phyloP scores from a whole-genome alignment of 1,284 basidiomycete species.

The Ceratobasidium sp. region DNA sequence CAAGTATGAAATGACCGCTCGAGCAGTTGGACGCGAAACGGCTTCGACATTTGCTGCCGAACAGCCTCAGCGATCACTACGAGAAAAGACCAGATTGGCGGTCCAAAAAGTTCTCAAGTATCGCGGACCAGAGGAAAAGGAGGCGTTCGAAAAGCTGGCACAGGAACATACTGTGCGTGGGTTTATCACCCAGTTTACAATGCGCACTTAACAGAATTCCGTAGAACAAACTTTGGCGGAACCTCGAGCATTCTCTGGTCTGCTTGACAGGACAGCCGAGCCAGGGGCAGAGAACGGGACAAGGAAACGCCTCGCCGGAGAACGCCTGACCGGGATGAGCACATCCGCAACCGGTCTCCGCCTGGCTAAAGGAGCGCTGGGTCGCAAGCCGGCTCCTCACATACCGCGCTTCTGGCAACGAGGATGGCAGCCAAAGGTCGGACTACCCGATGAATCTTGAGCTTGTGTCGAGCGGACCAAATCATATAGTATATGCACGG shows the following conservation, averaged over 20 bases:
- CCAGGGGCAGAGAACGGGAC: slow-evolving; percentile 13
- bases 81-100: slow-evolving; percentile 48
- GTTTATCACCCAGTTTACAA: slow-evolving; percentile 40
- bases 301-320: slow-evolving; percentile 46
- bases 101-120: slow-evolving; percentile 51
- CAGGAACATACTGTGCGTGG: slow-evolving; percentile 51
- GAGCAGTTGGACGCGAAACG: slow-evolving; percentile 81
- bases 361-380: slow-evolving; percentile 48
- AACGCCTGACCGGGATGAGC: slow-evolving; percentile 48
- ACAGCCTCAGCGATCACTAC: slow-evolving; percentile 40
- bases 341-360: slow-evolving; percentile 47
- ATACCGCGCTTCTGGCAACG: slow-evolving; percentile 23
- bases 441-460: slow-evolving; percentile 3
- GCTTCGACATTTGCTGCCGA: slow-evolving; percentile 46
- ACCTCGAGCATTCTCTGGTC: slow-evolving; percentile 43
- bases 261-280: slow-evolving; percentile 34
- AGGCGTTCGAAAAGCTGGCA: slow-evolving; percentile 49
- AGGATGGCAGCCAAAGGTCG: slow-evolving; percentile 32
- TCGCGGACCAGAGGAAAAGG: slow-evolving; percentile 47
- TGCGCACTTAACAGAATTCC: neutral
- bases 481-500: neutral
- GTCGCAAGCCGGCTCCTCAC: slow-evolving; percentile 28
- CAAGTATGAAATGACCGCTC: slow-evolving; percentile 82
- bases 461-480: neutral
- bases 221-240: slow-evolving; percentile 45